Evolutionary conservation across 495 filamentous ascomycete species (phyloP).

Genomic region (Aspergillus avenaceus): DNA sequence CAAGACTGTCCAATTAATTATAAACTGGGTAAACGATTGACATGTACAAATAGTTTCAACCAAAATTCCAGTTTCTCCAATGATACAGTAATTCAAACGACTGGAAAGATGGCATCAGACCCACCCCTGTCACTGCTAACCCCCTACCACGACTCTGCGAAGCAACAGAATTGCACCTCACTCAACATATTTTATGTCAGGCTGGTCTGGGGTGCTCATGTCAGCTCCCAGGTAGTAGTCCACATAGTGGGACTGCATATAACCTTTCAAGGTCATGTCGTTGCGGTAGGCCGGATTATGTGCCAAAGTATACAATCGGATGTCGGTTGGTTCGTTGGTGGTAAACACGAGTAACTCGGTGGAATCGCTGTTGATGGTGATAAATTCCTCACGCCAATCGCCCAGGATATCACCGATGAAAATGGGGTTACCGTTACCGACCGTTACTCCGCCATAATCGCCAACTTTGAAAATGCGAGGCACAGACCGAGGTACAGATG

Average conservation of each 20-base stretch:
- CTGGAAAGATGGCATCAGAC: too few relatives aligned
- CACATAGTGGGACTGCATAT: not conserved
- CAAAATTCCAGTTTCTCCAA: too few relatives aligned
- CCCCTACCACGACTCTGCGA: too few relatives aligned
- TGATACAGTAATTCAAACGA: too few relatives aligned
- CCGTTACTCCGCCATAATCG: not conserved
- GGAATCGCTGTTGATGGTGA: not conserved
- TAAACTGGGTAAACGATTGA: too few relatives aligned
- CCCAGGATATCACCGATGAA: slow-evolving; percentile 4
- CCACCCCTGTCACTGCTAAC: too few relatives aligned
- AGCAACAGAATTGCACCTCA: too few relatives aligned
- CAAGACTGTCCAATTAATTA: too few relatives aligned
- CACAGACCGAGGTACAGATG: not conserved
- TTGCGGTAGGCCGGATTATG: slow-evolving; percentile 11
- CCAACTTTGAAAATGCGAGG: not conserved
- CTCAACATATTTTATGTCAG: slow-evolving; percentile 1
- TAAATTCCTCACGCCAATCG: slow-evolving; percentile 7
- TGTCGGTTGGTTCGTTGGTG: slow-evolving; percentile 1
- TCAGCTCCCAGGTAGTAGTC: slow-evolving; percentile 1
- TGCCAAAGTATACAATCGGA: slow-evolving; percentile 3
- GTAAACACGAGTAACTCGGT: slow-evolving; percentile 8
- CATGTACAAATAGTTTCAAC: too few relatives aligned
- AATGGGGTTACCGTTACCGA: not conserved
- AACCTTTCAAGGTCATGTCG: not conserved
- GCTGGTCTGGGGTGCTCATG: not conserved